Conservation (phyloP, 306 rosid species). For the Psophocarpus tetragonolobus region DNA sequence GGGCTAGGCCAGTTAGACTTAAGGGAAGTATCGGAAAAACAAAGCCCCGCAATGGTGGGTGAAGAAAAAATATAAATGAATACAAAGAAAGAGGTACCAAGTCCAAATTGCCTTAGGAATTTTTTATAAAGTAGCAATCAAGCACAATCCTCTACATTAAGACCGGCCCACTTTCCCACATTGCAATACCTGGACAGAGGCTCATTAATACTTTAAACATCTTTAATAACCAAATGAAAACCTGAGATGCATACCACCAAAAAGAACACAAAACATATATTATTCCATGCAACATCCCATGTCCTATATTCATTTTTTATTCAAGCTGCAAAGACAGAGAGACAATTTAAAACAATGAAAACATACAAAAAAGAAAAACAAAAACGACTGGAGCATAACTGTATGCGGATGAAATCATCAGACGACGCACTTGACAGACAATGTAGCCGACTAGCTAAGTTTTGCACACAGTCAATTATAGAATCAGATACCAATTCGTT, state of each 20-base stretch:
- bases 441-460: conserved; percentile 15
- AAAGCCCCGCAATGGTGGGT: not conserved
- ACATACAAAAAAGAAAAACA: not conserved
- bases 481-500: conserved; percentile 19
- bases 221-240: conserved; percentile 2
- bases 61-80: not conserved
- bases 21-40: not conserved
- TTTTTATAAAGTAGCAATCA: not conserved
- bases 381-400: not conserved
- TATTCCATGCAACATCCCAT: not conserved
- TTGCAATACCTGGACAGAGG: not conserved
- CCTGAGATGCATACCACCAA: not conserved
- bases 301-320: not conserved
- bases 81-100: not conserved
- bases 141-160: not conserved
- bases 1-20: not conserved
- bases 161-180: not conserved
- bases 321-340: conserved; percentile 14
- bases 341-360: conserved; percentile 23
- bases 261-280: conserved; percentile 16
- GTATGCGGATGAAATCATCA: not conserved
- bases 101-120: not conserved
- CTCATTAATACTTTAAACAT: not conserved
- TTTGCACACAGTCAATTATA: conserved; percentile 18
- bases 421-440: not conserved